phyloP scores from a whole-genome alignment of 2,329 filamentous ascomycete genomes.

The Pestalotiopsis sp. region DNA sequence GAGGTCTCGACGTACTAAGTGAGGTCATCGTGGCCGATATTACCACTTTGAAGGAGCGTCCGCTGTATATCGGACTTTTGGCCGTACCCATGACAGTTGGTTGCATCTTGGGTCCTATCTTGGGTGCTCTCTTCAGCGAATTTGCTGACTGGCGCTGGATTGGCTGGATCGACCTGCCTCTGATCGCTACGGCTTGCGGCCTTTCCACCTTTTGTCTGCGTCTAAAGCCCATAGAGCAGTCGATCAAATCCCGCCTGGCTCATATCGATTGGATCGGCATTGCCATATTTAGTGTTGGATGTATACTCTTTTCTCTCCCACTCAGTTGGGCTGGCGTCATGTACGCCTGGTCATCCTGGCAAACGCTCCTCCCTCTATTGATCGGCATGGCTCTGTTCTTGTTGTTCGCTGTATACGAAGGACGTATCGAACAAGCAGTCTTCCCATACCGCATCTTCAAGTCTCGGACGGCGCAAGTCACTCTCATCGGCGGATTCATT shows the following conservation, averaged over 20 bases:
- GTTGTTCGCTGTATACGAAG: constrained; percentile 31
- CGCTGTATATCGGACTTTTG: constrained; percentile 29
- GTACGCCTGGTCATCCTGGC: constrained; percentile 35
- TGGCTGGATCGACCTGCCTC: constrained; percentile 33
- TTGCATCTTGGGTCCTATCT: constrained; percentile 28
- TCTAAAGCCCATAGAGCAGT: constrained; percentile 20
- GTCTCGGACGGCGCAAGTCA: constrained; percentile 23
- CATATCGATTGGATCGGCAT: constrained; percentile 36
- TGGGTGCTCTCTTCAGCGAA: constrained; percentile 31
- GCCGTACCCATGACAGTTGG: constrained; percentile 30
- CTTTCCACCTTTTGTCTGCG: constrained; percentile 23
- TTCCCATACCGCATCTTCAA: constrained; percentile 35
- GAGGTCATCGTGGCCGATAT: constrained; percentile 37
- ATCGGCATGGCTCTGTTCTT: constrained; percentile 30
- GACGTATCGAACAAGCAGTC: constrained; percentile 28
- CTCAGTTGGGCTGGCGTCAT: constrained; percentile 36
- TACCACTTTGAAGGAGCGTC: constrained; percentile 33
- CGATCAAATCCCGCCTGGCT: constrained; percentile 19
- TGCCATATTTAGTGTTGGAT: constrained; percentile 25
- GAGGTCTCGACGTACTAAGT: constrained; percentile 32
- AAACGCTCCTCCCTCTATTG: constrained; percentile 34
- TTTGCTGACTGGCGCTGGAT: constrained; percentile 31
- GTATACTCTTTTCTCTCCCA: constrained; percentile 28
- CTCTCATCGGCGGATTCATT: constrained; percentile 28
- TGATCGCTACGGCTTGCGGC: constrained; percentile 22